A percentile compares a stretch with the other conserved stretches of the same genome.
Conservation (phyloP, 2,329 filamentous ascomycete species). For the Aspergillus tubingensis region DNA sequence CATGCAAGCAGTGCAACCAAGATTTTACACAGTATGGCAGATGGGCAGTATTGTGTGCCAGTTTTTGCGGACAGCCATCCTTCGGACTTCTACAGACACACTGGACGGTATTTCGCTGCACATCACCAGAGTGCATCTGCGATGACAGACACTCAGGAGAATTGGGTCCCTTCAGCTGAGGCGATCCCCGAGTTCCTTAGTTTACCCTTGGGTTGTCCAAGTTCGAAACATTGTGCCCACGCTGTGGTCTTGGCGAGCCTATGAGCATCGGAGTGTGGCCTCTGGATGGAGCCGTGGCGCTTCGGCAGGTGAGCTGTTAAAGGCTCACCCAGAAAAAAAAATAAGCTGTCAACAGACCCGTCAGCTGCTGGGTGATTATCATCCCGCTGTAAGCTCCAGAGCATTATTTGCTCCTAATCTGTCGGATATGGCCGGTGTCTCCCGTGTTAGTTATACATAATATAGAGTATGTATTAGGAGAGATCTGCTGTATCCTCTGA, state of each 20-base stretch:
- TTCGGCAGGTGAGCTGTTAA: not conserved
- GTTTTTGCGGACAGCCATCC: no score
- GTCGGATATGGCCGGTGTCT: not conserved
- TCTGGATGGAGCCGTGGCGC: not conserved
- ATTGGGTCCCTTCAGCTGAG: not conserved
- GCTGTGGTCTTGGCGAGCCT: constrained; percentile 1
- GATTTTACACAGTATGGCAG: no score
- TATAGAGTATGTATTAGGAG: no score
- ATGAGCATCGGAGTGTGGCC: not conserved
- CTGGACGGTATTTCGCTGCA: no score
- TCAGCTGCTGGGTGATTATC: not conserved
- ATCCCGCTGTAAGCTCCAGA: not conserved
- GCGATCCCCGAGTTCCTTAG: not conserved
- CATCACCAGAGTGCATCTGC: no score
- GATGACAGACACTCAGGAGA: not conserved
- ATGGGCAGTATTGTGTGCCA: no score
- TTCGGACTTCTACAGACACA: no score
- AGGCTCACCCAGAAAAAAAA: not conserved
- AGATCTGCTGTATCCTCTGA: no score
- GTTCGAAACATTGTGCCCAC: not conserved
- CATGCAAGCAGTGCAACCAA: no score
- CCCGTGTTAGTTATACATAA: no score
- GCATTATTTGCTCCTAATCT: not conserved
- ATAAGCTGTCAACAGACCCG: not conserved
- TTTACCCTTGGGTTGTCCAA: not conserved